These are phyloP conservation scores for Russula lepida DNA, from an alignment of 768 basidiomycete species.

Conservation along the genomic window DNA sequence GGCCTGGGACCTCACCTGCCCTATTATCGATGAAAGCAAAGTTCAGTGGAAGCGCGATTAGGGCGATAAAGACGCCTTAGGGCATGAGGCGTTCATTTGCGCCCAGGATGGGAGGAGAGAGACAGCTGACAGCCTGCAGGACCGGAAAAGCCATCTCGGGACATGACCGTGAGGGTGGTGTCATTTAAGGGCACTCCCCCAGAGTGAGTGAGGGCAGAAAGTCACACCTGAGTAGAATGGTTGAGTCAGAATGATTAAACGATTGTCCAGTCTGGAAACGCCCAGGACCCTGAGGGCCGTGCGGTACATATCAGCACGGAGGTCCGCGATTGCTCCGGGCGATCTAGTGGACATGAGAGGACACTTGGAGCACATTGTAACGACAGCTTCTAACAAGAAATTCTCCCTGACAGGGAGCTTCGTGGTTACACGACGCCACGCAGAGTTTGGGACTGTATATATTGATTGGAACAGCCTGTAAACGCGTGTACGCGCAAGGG, in stretches of 20 bases:
- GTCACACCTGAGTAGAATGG: constrained; percentile 1
- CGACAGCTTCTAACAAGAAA: constrained; percentile 18
- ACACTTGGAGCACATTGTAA: constrained; percentile 10
- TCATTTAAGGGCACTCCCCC: constrained; percentile 15
- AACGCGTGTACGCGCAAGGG: constrained; percentile 9
- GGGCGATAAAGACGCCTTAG: constrained; percentile 20
- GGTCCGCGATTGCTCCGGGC: constrained; percentile 20
- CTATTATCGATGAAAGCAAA: constrained; percentile 23
- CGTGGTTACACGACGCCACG: constrained; percentile 18
- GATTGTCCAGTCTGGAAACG: constrained; percentile 6
- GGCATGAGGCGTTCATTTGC: constrained; percentile 24
- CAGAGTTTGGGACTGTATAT: constrained; percentile 1
- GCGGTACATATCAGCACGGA: constrained; percentile 4
- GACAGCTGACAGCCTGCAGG: constrained; percentile 20
- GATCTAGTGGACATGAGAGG: constrained; percentile 13
- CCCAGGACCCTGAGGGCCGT: constrained; percentile 11
- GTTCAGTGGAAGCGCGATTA: constrained; percentile 21
- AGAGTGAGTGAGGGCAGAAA: constrained; percentile 5
- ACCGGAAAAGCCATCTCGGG: constrained; percentile 15
- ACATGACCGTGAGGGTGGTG: constrained; percentile 19
- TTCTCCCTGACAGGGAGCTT: constrained; percentile 17
- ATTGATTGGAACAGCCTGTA: constrained; percentile 15
- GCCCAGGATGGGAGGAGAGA: constrained; percentile 21
- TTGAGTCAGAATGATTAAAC: constrained; percentile 11
- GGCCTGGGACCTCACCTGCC: constrained; percentile 16